Evolutionary conservation across 768 basidiomycete genomes (phyloP).

Genomic region (Russula olivacea): DNA sequence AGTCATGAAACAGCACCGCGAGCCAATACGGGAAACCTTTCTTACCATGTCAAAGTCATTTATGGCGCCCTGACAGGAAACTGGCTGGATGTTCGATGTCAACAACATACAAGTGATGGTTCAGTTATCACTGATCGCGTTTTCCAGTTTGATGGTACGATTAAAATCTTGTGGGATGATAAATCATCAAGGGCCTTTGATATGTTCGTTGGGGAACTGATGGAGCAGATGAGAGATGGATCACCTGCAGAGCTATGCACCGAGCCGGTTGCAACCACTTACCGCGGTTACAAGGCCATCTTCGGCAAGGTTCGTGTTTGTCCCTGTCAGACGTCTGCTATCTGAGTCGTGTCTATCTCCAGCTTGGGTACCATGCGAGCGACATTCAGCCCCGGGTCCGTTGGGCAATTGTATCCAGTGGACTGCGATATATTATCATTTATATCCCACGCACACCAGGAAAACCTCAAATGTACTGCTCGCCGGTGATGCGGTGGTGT

Average conservation of each 20-base stretch:
- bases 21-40: too few species aligned
- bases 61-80: too few species aligned
- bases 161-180: too few species aligned
- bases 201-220: neutral
- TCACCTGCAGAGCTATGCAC: neutral
- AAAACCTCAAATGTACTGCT: neutral
- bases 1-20: accelerated
- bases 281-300: too few species aligned
- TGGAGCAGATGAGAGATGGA: neutral
- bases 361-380: neutral
- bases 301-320: neutral
- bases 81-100: too few species aligned
- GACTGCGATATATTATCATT: neutral
- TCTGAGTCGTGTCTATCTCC: neutral
- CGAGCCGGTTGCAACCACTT: neutral
- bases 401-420: neutral
- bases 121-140: too few species aligned
- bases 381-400: neutral
- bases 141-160: too few species aligned
- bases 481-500: neutral
- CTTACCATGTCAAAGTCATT: too few species aligned
- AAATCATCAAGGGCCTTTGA: neutral
- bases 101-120: too few species aligned
- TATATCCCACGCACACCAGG: neutral
- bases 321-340: neutral